Evolutionary conservation across 176 grass and related monocot species (phyloP).

Genomic region (Rhynchospora breviuscula): DNA sequence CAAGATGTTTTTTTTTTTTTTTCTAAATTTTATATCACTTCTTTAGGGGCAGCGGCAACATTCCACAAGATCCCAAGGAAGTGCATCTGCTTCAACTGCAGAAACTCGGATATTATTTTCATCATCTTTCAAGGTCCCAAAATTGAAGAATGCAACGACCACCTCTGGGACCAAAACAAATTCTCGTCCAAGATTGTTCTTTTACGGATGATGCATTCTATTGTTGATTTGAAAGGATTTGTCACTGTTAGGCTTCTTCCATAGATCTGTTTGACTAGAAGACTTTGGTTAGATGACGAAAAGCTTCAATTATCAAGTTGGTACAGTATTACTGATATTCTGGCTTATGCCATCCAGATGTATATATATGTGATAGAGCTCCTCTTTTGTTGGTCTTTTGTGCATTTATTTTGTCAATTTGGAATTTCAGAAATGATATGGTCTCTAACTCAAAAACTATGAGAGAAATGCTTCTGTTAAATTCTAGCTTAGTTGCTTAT

Average conservation of each 20-base stretch:
- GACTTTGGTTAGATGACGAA: neutral
- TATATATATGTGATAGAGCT: neutral
- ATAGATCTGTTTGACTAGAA: neutral
- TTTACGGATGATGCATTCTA: neutral
- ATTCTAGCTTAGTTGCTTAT: too few species aligned
- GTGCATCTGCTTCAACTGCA: neutral
- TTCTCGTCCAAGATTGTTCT: neutral
- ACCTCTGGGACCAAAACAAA: neutral
- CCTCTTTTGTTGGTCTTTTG: too few species aligned
- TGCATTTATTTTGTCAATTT: too few species aligned
- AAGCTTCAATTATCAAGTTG: neutral
- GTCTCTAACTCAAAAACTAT: too few species aligned
- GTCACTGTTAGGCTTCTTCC: neutral
- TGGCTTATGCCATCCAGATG: neutral
- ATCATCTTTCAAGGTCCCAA: conserved; percentile 26
- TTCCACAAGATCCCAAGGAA: conserved; percentile 8
- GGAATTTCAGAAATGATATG: too few species aligned
- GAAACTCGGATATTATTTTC: conserved; percentile 7
- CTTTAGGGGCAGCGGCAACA: neutral
- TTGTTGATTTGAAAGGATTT: neutral
- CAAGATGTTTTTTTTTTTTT: too few species aligned
- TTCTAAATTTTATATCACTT: neutral
- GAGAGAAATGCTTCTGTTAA: too few species aligned
- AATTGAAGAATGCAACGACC: conserved; percentile 21
- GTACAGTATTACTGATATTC: neutral